Evolutionary conservation across 441 rosid species (phyloP).

Genomic region (Melastoma candidum): DNA sequence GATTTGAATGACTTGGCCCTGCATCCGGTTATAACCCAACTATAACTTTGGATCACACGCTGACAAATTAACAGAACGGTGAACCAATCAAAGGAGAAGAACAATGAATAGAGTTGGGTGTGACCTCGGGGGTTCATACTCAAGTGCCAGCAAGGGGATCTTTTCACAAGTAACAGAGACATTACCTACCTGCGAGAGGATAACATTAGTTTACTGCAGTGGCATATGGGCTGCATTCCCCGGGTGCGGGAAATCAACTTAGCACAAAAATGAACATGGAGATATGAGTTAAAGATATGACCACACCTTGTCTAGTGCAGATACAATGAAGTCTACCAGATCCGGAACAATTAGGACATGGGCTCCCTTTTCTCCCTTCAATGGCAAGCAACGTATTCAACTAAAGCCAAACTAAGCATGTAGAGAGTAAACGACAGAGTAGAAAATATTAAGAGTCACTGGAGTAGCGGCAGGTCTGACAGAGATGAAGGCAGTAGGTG

Average conservation of each 20-base stretch:
- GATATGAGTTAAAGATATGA: conserved; percentile 5
- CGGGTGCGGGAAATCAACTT: no score
- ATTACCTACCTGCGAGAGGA: conserved; percentile 53
- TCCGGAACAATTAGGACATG: conserved; percentile 77
- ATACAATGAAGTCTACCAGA: conserved; percentile 62
- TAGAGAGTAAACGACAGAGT: not conserved
- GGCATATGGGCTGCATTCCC: no score
- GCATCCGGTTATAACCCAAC: conserved; percentile 12
- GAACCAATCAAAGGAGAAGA: not conserved
- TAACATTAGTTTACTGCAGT: not conserved
- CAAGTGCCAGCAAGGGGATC: conserved; percentile 77
- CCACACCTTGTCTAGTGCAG: conserved; percentile 70
- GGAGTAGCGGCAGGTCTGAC: no score
- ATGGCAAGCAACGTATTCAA: not conserved
- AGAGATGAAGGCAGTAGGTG: no score
- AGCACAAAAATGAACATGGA: not conserved
- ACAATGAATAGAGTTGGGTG: not conserved
- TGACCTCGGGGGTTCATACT: conserved; percentile 84
- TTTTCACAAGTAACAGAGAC: conserved; percentile 65
- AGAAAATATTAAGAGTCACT: conserved; percentile 2
- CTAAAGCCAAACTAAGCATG: not conserved
- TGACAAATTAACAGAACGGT: not conserved
- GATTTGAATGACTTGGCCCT: conserved; percentile 72
- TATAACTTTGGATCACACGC: conserved; percentile 9
- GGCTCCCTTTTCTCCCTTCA: conserved; percentile 81